phyloP scores from a whole-genome alignment of 179 eudicot species.

The Drosera spatulata region DNA sequence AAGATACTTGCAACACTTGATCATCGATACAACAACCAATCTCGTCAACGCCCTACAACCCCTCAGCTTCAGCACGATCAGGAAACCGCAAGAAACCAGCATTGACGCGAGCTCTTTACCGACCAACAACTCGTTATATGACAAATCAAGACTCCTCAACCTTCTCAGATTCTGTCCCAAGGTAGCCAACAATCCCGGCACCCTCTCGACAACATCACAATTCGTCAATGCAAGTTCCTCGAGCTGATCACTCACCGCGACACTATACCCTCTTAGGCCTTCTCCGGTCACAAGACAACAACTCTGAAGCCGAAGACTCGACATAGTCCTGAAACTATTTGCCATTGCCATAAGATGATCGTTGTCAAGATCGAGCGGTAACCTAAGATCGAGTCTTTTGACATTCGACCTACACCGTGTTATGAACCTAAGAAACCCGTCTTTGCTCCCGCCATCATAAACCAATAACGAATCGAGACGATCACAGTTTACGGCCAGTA shows the following conservation, averaged over 20 bases:
- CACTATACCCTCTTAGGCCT: conserved; percentile 27
- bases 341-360: conserved; percentile 35
- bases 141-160: conserved; percentile 40
- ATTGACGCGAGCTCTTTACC: conserved; percentile 46
- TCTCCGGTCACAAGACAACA: conserved; percentile 45
- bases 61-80: conserved; percentile 31
- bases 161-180: conserved; percentile 37
- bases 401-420: conserved; percentile 12
- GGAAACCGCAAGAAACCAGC: conserved; percentile 29
- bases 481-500: conserved; percentile 22
- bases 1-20: conserved; percentile 29
- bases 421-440: conserved; percentile 40
- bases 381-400: conserved; percentile 31
- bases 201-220: conserved; percentile 42
- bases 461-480: conserved; percentile 30
- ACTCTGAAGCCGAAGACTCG: conserved; percentile 29
- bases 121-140: conserved; percentile 41
- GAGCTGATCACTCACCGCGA: conserved; percentile 16
- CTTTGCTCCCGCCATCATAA: conserved; percentile 42
- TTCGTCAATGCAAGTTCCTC: conserved; percentile 43
- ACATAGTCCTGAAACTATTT: conserved; percentile 19
- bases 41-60: conserved; percentile 36
- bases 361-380: conserved; percentile 42
- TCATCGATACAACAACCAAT: conserved; percentile 16
- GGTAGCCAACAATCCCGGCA: conserved; percentile 30